Percentiles rank a stretch among this genome's conserved stretches.
Evolutionary conservation across 768 basidiomycete genomes (phyloP).

Genomic region (Roridomyces roridus): DNA sequence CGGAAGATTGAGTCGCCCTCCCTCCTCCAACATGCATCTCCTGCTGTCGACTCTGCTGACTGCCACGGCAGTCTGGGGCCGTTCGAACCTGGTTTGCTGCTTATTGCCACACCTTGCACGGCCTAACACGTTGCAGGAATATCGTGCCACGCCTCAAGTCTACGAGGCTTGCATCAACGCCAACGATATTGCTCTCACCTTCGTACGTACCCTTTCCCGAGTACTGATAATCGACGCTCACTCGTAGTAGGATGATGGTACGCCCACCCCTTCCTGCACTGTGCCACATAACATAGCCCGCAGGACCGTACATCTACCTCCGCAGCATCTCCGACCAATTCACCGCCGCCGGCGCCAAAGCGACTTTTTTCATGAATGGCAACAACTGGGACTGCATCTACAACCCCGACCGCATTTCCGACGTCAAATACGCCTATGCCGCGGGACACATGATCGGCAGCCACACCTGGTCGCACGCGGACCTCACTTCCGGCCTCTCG

Average conservation of each 20-base stretch:
- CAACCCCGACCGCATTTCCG: constrained; percentile 27
- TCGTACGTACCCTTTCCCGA: constrained; percentile 16
- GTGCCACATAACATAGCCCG: constrained; percentile 31
- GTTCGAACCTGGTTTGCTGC: no score
- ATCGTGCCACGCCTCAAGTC: constrained; percentile 27
- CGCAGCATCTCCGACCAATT: constrained; percentile 39
- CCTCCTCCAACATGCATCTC: no score
- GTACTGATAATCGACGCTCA: constrained; percentile 15
- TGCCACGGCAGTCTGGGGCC: no score
- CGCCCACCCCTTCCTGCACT: not conserved
- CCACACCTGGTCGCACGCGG: constrained; percentile 50
- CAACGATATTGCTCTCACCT: constrained; percentile 40
- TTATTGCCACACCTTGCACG: not conserved
- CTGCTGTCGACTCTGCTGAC: no score
- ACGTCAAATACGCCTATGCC: constrained; percentile 43
- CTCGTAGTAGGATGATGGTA: not conserved
- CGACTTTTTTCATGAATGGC: constrained; percentile 50
- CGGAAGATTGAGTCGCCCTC: no score
- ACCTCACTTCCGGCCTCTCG: constrained; percentile 38
- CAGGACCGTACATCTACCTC: constrained; percentile 40
- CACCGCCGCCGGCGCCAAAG: constrained; percentile 42
- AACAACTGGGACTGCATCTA: no score
- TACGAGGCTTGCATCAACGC: constrained; percentile 38
- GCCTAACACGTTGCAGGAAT: not conserved
- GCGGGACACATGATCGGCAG: no score